These are phyloP conservation scores for Polyporus tsugae DNA, from an alignment of 1,284 basidiomycete species.

Conservation along the genomic window DNA sequence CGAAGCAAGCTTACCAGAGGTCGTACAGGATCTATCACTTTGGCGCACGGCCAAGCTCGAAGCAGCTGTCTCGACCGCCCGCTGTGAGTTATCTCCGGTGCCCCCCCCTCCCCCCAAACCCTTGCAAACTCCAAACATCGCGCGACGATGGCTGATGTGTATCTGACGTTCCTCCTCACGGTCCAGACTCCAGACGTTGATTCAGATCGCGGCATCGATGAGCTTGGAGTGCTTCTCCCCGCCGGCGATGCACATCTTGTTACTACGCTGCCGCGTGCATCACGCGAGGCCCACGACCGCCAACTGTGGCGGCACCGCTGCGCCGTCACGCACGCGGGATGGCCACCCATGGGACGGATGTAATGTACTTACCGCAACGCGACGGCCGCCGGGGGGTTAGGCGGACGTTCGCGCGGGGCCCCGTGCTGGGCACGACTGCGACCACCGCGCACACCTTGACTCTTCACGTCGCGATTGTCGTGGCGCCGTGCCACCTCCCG, in stretches of 20 bases:
- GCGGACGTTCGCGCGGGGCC: neutral
- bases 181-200: neutral
- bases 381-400: neutral
- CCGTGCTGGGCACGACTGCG: neutral
- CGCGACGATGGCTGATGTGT: neutral
- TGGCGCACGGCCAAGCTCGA: neutral
- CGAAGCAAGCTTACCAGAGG: neutral
- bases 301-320: neutral
- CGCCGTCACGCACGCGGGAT: neutral
- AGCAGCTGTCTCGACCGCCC: neutral
- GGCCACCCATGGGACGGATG: neutral
- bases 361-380: neutral
- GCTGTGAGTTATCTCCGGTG: neutral
- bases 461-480: neutral
- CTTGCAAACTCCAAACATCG: neutral
- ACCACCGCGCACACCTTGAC: neutral
- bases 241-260: neutral
- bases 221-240: neutral
- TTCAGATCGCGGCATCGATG: neutral
- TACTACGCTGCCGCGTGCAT: constrained; percentile 5
- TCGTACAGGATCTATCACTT: constrained; percentile 1
- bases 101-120: neutral
- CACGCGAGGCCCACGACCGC: neutral
- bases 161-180: neutral
- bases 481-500: too few species aligned